Evolutionary conservation across 1,284 basidiomycete genomes (phyloP).

Genomic region (Leccinum subrobustum): DNA sequence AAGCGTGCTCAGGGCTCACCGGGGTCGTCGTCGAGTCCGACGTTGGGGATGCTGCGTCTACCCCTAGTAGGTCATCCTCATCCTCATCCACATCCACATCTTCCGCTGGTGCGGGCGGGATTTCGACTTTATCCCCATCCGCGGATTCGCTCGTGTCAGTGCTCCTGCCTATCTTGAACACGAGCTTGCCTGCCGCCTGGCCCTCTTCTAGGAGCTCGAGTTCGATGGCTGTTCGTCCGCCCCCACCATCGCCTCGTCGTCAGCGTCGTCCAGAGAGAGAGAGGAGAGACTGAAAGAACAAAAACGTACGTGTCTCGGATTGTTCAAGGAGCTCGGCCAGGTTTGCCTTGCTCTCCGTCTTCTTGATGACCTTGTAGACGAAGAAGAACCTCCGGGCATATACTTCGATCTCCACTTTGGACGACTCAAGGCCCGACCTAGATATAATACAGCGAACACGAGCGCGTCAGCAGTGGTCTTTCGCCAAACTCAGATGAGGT

Average conservation of each 20-base stretch:
- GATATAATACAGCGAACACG: not conserved
- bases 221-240: slow-evolving; percentile 23
- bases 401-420: slow-evolving; percentile 34
- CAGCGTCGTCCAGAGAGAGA: not conserved
- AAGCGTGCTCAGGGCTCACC: slow-evolving; percentile 3
- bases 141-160: not conserved
- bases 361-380: slow-evolving; percentile 35
- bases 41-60: not conserved
- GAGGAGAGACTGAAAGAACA: not conserved
- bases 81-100: not conserved
- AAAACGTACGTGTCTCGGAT: slow-evolving; percentile 27
- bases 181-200: slow-evolving; percentile 28
- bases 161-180: slow-evolving; percentile 28
- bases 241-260: not conserved
- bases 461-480: slow-evolving; percentile 1
- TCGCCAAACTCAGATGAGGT: not conserved
- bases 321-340: slow-evolving; percentile 34
- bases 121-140: slow-evolving; percentile 5
- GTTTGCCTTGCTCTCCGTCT: slow-evolving; percentile 34
- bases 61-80: not conserved
- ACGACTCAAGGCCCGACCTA: slow-evolving; percentile 33
- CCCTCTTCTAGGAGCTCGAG: slow-evolving; percentile 33
- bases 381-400: slow-evolving; percentile 33
- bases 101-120: slow-evolving; percentile 1
- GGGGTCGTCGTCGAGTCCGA: slow-evolving; percentile 4